Base-by-base conservation (phyloP, 2,329 filamentous ascomycete genomes). In the Boeremia lycopersici region DNA sequence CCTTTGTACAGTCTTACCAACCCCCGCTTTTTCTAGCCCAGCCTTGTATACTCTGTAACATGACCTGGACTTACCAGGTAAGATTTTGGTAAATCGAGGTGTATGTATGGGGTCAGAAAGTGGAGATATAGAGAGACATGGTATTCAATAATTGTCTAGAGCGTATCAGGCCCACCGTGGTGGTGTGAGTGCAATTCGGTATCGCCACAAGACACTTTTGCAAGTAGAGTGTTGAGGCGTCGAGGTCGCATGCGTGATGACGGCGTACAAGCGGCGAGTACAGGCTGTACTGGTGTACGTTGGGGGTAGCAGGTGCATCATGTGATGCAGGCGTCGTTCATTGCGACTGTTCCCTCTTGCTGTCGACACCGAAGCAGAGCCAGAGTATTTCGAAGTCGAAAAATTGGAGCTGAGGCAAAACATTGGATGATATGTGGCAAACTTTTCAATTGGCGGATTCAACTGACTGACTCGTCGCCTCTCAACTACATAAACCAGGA, bases 1-100 rank as follows among this genome's bases (percentile, higher is more conserved):
- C 36, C 17, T 10, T 38, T 33, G 46, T 39, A n/a, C 40, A 17
- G 33, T 26, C 33, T 33, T 40, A 30, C 44, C 48, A 52, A 29
- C 52, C 56, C 48, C 48, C 56, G 44, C 51, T 55, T 47, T 48
- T 46, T 17, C 13, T 31, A 25, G 44, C 11, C 52, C 35, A 40
- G 43, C 34, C 46, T 43, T 50, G 56, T 51, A 17, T 12, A 28
- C 11, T 50, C 36, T 55, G 52, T 50, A 45, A 45, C 43, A 41
- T 28, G 35, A 43, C 41, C 42, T 42, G 30, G 42, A 29, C 35
- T 25, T 28, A 26, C 34, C 13, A 17, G 36, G 39, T 42, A 31
- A 23, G 48, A 33, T 30, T 41, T 28, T 13, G 35, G 25, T n/a
- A 29, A 29, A 26, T 13, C 29, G 45, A 35, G 13, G 35, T 45